These are phyloP conservation scores for Colletotrichum spaethianum DNA, from an alignment of 2,329 filamentous ascomycete genomes.

Conservation along the genomic window DNA sequence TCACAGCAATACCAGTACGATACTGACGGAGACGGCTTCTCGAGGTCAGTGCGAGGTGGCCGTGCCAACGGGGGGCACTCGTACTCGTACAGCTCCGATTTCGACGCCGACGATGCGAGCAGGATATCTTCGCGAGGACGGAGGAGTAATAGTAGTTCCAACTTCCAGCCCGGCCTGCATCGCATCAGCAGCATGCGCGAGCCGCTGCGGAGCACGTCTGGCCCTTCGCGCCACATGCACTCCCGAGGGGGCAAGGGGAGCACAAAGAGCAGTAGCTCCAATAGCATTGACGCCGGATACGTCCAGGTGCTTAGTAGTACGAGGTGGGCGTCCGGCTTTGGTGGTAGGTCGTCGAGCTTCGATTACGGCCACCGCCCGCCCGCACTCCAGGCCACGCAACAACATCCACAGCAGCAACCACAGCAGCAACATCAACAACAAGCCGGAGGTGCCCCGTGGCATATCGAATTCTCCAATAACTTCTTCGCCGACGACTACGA, in stretches of 20 bases:
- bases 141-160: constrained; percentile 86
- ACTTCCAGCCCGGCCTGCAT: constrained; percentile 72
- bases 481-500: constrained; percentile 74
- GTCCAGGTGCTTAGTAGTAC: constrained; percentile 70
- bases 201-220: constrained; percentile 54
- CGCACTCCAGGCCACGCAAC: constrained; percentile 44
- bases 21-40: constrained; percentile 33
- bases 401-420: neutral
- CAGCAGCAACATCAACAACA: neutral
- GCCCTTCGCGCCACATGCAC: constrained; percentile 62
- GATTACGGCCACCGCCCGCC: constrained; percentile 72
- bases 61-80: constrained; percentile 43
- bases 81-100: constrained; percentile 74
- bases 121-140: constrained; percentile 72
- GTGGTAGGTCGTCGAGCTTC: constrained; percentile 78
- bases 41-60: constrained; percentile 42
- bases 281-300: constrained; percentile 76
- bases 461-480: constrained; percentile 64
- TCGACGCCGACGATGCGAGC: constrained; percentile 69
- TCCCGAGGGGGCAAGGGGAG: constrained; percentile 75
- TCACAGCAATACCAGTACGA: constrained; percentile 39
- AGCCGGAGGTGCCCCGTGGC: constrained; percentile 54
- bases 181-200: constrained; percentile 76
- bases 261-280: constrained; percentile 80
- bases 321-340: constrained; percentile 68